These are phyloP conservation scores for Chaetomium sp. DNA, from an alignment of 2,329 filamentous ascomycete species.

Conservation along the genomic window DNA sequence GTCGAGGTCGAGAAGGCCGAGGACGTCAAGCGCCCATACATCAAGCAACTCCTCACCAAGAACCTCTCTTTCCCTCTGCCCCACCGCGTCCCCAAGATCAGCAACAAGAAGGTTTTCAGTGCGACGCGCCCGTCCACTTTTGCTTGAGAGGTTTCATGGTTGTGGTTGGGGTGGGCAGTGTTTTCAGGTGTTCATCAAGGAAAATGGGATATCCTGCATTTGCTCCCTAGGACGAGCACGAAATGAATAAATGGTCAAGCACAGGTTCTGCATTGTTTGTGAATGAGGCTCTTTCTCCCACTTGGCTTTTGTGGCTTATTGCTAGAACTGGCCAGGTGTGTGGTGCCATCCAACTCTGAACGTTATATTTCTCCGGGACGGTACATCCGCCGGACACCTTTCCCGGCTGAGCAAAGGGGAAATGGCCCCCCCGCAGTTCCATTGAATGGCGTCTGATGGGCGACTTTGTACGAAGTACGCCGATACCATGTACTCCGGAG, in stretches of 20 bases:
- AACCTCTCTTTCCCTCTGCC: slow-evolving; percentile 96
- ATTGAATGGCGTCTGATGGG: too few species aligned
- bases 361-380: too few species aligned
- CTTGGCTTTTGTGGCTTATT: slow-evolving; percentile 2
- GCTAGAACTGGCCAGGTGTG: background rate
- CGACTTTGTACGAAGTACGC: too few species aligned
- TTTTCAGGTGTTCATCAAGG: slow-evolving; percentile 57
- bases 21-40: slow-evolving; percentile 96
- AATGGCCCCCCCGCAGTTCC: too few species aligned
- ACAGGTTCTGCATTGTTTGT: slow-evolving; percentile 19
- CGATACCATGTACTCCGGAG: too few species aligned
- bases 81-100: slow-evolving; percentile 82
- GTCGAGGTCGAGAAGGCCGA: slow-evolving; percentile 93
- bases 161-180: slow-evolving; percentile 45
- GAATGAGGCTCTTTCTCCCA: slow-evolving; percentile 5
- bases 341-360: background rate
- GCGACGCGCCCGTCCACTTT: slow-evolving; percentile 93
- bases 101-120: slow-evolving; percentile 85
- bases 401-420: too few species aligned
- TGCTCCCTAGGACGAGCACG: slow-evolving; percentile 43
- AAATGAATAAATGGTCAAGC: slow-evolving; percentile 35
- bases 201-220: slow-evolving; percentile 56
- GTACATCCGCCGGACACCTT: too few species aligned
- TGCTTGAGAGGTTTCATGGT: slow-evolving; percentile 67
- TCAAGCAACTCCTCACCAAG: slow-evolving; percentile 97